Evolutionary conservation across 768 basidiomycete species (phyloP).

Genomic region (Leccinum subtestaceum): DNA sequence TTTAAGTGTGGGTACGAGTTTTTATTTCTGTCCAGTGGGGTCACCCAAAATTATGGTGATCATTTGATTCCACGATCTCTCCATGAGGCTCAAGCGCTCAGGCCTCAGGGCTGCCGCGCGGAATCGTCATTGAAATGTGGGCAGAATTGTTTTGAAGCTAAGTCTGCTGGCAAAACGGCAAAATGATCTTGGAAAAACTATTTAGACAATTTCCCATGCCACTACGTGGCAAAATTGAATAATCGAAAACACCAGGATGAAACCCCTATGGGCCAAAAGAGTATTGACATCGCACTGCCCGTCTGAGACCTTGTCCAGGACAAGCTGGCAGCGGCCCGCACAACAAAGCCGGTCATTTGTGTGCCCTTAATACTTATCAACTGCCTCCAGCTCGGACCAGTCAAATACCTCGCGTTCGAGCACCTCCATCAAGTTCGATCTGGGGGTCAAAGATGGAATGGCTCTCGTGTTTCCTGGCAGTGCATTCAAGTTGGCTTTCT

Average conservation of each 20-base stretch:
- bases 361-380: background rate
- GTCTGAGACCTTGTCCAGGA: background rate
- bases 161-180: too few species aligned
- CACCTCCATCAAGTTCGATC: background rate
- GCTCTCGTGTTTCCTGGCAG: background rate
- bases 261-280: background rate
- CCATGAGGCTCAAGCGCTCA: too few species aligned
- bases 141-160: too few species aligned
- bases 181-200: too few species aligned
- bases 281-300: background rate
- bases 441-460: background rate
- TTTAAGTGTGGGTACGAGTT: too few species aligned
- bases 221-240: background rate
- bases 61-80: too few species aligned
- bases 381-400: background rate
- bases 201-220: too few species aligned
- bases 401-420: background rate
- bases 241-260: background rate
- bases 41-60: too few species aligned
- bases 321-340: background rate
- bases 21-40: too few species aligned
- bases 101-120: too few species aligned
- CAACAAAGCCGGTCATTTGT: background rate
- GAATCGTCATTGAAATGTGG: too few species aligned
- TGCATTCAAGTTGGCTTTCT: background rate